These are phyloP conservation scores for Cyberlindnera americana DNA, from an alignment of 805 yeast genomes.

Conservation along the genomic window DNA sequence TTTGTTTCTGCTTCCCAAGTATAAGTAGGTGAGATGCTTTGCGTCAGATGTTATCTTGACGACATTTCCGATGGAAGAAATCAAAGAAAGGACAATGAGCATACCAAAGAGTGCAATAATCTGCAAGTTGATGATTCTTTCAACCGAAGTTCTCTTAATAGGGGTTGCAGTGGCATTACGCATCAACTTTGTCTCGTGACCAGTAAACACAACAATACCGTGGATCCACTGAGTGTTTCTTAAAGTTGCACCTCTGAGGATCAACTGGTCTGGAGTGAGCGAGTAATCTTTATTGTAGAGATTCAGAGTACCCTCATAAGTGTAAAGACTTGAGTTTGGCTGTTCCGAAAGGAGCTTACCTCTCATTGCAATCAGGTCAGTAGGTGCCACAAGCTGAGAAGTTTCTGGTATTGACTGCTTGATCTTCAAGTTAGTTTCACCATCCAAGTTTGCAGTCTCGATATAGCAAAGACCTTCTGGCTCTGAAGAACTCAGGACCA, in stretches of 20 bases:
- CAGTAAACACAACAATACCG: conserved; percentile 92
- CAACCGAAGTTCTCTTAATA: conserved; percentile 94
- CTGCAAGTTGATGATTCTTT: conserved; percentile 89
- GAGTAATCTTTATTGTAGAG: conserved; percentile 62
- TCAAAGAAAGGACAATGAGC: conserved; percentile 66
- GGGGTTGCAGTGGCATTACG: conserved; percentile 99
- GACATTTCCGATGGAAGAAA: conserved; percentile 88
- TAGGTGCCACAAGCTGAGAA: conserved; percentile 61
- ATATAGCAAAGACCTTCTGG: conserved; percentile 98
- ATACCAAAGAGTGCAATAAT: conserved; percentile 84
- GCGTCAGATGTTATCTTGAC: conserved; percentile 57
- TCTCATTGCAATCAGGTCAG: conserved; percentile 46
- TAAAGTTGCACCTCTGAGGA: conserved; percentile 91
- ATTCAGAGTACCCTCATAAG: conserved; percentile 82
- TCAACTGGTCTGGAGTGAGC: conserved; percentile 83
- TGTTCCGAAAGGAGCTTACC: conserved; percentile 78
- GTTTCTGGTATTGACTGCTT: conserved; percentile 87
- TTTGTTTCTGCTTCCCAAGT: conserved; percentile 63
- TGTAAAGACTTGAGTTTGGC: conserved; percentile 91
- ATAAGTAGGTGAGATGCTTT: conserved; percentile 56
- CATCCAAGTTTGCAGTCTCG: conserved; percentile 96
- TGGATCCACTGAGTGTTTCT: conserved; percentile 94
- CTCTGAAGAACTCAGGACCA: conserved; percentile 85
- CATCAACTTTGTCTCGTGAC: conserved; percentile 97
- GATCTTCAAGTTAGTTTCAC: conserved; percentile 94